Percentiles rank a stretch among this genome's conserved stretches.
Conservation (phyloP, 305 asterid genomes). For the Nicotiana rustica region DNA sequence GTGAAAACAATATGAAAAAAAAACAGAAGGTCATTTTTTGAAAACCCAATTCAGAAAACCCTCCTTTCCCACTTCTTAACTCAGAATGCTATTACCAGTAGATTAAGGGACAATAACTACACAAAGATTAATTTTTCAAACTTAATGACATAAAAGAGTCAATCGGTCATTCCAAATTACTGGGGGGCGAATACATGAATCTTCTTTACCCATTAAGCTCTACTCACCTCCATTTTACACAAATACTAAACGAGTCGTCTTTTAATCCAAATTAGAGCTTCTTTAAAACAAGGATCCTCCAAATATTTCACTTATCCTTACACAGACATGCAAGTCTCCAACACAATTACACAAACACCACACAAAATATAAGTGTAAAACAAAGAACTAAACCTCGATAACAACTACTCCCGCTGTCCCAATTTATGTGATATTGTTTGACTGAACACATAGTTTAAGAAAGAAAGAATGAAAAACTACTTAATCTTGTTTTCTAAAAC, state of each 20-base stretch:
- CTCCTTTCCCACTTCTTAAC: constrained; percentile 12
- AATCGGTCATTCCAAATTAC: not conserved
- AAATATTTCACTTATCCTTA: not conserved
- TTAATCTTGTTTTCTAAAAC: too few species aligned
- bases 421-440: too few species aligned
- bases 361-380: not conserved
- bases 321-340: not conserved
- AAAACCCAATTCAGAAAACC: constrained; percentile 8
- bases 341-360: not conserved
- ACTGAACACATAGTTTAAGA: too few species aligned
- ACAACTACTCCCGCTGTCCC: not conserved
- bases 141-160: not conserved
- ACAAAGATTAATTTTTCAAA: not conserved
- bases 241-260: not conserved
- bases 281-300: not conserved
- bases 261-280: not conserved
- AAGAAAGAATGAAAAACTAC: too few species aligned
- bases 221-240: not conserved
- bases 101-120: constrained; percentile 1
- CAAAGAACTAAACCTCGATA: constrained; percentile 24
- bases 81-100: not conserved
- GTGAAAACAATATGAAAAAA: not conserved
- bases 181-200: not conserved
- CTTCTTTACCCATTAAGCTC: not conserved
- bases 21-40: not conserved